These are phyloP conservation scores for Solanum paucissectum DNA, from an alignment of 257 asterid species.

Conservation along the genomic window DNA sequence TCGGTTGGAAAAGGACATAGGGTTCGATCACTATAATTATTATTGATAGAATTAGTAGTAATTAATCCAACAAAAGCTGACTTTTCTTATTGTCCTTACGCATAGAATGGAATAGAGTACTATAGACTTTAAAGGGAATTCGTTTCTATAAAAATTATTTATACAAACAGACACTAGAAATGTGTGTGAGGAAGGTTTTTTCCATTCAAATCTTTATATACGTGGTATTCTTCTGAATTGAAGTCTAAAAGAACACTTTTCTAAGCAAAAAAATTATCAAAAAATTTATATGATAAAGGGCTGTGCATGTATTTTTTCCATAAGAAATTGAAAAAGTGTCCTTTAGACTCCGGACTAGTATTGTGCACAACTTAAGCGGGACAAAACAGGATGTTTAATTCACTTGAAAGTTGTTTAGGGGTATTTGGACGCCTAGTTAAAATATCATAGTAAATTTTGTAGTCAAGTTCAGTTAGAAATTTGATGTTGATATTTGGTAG, in stretches of 20 bases:
- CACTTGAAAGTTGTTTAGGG: too few relatives aligned
- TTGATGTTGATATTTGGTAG: too few relatives aligned
- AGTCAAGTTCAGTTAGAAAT: too few relatives aligned
- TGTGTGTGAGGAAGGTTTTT: not conserved
- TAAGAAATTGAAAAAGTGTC: not conserved
- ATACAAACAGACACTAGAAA: not conserved
- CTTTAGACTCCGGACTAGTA: not conserved
- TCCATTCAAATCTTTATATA: not conserved
- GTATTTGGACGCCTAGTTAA: too few relatives aligned
- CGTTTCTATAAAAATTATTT: too few relatives aligned
- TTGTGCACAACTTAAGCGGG: not conserved
- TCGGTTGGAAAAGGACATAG: not conserved
- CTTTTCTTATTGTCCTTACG: not conserved
- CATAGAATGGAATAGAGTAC: too few relatives aligned
- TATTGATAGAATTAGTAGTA: not conserved
- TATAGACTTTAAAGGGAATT: not conserved
- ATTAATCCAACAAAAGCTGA: not conserved
- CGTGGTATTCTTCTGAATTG: not conserved
- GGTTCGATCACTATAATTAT: not conserved
- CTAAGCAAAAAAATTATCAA: not conserved
- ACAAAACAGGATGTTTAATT: too few relatives aligned
- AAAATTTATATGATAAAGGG: too few relatives aligned
- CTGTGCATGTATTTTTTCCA: not conserved
- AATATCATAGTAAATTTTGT: too few relatives aligned
- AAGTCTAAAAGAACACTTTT: not conserved